Base-by-base conservation (phyloP, 108 stramenopile genomes). In the Ochromonas danica region DNA sequence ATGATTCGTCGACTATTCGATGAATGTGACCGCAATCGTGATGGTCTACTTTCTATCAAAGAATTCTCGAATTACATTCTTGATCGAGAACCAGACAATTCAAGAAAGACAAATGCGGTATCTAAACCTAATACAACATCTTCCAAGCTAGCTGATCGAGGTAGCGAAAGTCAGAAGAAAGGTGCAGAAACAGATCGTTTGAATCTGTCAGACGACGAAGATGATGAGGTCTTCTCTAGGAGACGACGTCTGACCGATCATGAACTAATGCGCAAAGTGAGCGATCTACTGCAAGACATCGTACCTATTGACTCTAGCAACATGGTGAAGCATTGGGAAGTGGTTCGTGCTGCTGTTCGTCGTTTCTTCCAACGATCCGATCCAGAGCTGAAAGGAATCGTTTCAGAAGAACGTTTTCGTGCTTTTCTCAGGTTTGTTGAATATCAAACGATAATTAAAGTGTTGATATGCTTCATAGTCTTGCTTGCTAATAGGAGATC, bases 281-380 rank as follows among this genome's bases (percentile, higher is more conserved):
- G 10, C 27, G 63, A 67, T 31, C 6, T 41, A 36, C 31, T 75
- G 51, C 43, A 41, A 14, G 72, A 75, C 30, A 33, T 36, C 10
- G 72, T 75, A 57, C 72, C 72, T 6, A 30, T 27, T 41, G 43
- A 45, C 6, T 3, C 14, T 27, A 10, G 17, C 3, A 36, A 60
- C 25, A 27, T 10, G 22, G 72, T 10, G 31, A 75, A 75, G 43
- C 72, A 75, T 36, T 27, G 6, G 10, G 72, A 75, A 6, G 72
- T 10, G 28, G 31, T 75, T 6, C 14, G 51, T 6, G 10, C 10
- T 27, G 3, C 72, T 28, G 72, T 75, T 3, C 14, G 72, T 30
- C 43, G 51, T 45, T 75, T 75, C 51, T 75, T 75, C 51, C 72
- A 75, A 41, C 72, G 72, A 27, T 3, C 31, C 31, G 72, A 75